Percentiles rank a stretch among this genome's conserved stretches.
These are phyloP conservation scores for Nicotiana tabacum DNA, from an alignment of 257 asterid species.

Conservation along the genomic window DNA sequence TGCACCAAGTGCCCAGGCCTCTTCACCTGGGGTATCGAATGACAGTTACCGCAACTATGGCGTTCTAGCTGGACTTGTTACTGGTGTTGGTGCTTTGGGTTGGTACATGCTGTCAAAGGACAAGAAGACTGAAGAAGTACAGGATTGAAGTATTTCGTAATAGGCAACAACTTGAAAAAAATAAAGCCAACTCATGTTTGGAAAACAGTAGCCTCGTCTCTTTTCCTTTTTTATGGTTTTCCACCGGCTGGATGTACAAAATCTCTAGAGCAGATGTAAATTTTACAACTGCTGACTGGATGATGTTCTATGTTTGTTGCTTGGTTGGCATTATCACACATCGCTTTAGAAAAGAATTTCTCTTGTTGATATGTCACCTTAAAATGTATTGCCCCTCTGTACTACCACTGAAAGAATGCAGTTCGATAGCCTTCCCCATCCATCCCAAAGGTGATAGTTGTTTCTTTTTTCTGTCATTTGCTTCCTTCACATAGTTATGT, in stretches of 20 bases:
- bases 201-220: background rate
- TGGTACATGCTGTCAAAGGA: conserved; percentile 66
- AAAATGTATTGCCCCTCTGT: background rate
- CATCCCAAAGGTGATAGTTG: background rate
- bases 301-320: background rate
- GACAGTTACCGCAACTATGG: conserved; percentile 70
- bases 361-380: background rate
- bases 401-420: background rate
- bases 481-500: background rate
- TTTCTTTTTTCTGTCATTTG: background rate
- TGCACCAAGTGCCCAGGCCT: conserved; percentile 33
- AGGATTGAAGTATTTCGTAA: conserved; percentile 35
- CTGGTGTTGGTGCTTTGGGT: conserved; percentile 60
- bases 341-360: background rate
- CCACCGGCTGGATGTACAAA: conserved; percentile 1
- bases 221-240: background rate
- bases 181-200: conserved; percentile 21
- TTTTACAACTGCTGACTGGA: conserved; percentile 3
- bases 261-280: background rate
- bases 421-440: background rate
- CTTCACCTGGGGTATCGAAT: conserved; percentile 59
- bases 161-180: conserved; percentile 15
- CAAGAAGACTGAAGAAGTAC: conserved; percentile 55
- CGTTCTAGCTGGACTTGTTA: conserved; percentile 58
- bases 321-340: background rate